phyloP scores from a whole-genome alignment of 2,329 filamentous ascomycete species.

The Trichoderma guizhouense region DNA sequence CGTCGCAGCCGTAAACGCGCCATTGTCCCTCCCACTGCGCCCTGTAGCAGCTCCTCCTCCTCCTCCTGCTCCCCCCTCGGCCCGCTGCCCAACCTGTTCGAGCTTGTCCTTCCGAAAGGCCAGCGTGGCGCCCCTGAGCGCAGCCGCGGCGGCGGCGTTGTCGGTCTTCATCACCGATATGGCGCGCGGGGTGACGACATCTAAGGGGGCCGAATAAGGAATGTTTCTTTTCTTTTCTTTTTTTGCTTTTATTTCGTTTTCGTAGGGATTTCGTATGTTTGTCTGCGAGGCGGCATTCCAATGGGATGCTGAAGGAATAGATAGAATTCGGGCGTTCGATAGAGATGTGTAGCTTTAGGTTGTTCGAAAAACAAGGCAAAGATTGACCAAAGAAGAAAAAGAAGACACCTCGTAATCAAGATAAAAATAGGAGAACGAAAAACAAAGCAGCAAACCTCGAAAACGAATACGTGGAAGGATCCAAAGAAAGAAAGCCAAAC shows the following conservation, averaged over 20 bases:
- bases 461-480: slow-evolving; percentile 11
- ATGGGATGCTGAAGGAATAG: not conserved
- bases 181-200: slow-evolving; percentile 22
- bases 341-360: not conserved
- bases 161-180: slow-evolving; percentile 35
- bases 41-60: not conserved
- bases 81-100: slow-evolving; percentile 15
- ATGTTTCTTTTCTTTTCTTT: not conserved
- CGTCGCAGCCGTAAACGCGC: slow-evolving; percentile 45
- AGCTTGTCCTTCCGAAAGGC: slow-evolving; percentile 44
- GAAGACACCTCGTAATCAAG: not conserved
- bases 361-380: not conserved
- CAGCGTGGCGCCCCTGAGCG: slow-evolving; percentile 52
- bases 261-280: not conserved
- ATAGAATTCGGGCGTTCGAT: not conserved
- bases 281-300: not conserved
- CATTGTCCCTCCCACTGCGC: slow-evolving; percentile 29
- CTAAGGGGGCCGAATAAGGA: not conserved
- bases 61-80: not conserved
- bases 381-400: slow-evolving; percentile 2
- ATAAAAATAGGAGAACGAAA: not conserved
- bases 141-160: slow-evolving; percentile 40
- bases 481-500: not conserved
- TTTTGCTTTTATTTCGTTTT: not conserved
- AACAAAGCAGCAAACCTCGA: not conserved